A percentile compares a stretch with the other conserved stretches of the same genome.
Conservation (phyloP, 2,329 filamentous ascomycete species). For the Trichoderma gracile region DNA sequence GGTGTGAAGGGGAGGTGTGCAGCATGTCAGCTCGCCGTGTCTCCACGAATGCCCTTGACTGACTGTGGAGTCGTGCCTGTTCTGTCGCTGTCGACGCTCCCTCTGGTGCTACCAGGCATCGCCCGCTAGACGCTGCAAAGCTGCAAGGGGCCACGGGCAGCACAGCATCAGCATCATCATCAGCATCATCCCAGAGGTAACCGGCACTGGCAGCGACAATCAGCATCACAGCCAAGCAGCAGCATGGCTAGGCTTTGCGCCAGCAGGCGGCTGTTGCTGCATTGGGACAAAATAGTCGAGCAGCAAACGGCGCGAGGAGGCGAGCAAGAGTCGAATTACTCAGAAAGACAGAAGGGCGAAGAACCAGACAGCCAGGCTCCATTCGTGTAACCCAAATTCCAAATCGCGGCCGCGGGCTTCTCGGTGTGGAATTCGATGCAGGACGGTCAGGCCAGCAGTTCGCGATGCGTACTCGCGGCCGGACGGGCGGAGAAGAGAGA, state of each 20-base stretch:
- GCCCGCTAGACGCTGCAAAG: constrained; percentile 13
- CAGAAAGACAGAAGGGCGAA: not conserved
- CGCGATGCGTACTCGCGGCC: not conserved
- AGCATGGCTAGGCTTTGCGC: not conserved
- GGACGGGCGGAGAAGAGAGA: constrained; percentile 2
- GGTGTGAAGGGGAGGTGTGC: constrained; percentile 4
- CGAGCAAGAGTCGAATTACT: not conserved
- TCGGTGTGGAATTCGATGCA: constrained; percentile 4
- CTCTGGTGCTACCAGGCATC: not conserved
- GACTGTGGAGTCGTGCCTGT: not conserved
- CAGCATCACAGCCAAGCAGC: constrained; percentile 13
- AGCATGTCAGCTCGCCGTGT: constrained; percentile 22
- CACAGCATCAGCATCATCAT: constrained; percentile 10
- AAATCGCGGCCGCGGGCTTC: not conserved
- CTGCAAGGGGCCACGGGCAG: constrained; percentile 17
- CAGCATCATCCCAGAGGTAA: constrained; percentile 5
- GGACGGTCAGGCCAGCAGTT: not conserved
- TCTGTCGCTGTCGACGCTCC: not conserved
- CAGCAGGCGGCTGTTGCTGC: constrained; percentile 15
- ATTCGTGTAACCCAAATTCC: not conserved
- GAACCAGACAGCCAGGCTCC: not conserved
- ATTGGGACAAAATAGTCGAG: constrained; percentile 24
- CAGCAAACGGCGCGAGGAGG: not conserved
- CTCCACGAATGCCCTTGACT: constrained; percentile 1
- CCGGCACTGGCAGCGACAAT: not conserved